These are phyloP conservation scores for Apiospora kogelbergensis DNA, from an alignment of 2,329 filamentous ascomycete genomes.

Conservation along the genomic window DNA sequence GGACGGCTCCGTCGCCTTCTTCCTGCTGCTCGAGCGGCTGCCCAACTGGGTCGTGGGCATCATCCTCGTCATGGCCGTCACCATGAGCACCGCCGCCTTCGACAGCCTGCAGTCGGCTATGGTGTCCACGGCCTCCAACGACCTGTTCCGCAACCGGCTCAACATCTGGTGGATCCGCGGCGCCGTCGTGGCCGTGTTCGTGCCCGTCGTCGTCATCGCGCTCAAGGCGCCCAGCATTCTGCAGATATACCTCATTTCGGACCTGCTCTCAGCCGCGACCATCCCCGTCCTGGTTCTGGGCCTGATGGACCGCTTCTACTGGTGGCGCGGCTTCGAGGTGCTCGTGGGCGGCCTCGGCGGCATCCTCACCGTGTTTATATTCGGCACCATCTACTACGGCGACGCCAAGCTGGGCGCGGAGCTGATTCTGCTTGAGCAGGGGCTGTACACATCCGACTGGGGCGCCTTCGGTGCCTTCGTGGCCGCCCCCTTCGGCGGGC, in stretches of 20 bases:
- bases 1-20: slow-evolving; percentile 70
- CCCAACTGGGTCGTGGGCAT: slow-evolving; percentile 82
- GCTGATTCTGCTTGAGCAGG: slow-evolving; percentile 70
- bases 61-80: slow-evolving; percentile 77
- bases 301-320: slow-evolving; percentile 64
- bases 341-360: slow-evolving; percentile 76
- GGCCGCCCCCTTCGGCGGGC: slow-evolving; percentile 72
- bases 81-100: slow-evolving; percentile 74
- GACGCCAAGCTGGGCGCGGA: slow-evolving; percentile 61
- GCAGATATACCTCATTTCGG: slow-evolving; percentile 81
- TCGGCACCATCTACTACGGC: slow-evolving; percentile 76
- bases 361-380: slow-evolving; percentile 77
- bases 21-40: slow-evolving; percentile 69
- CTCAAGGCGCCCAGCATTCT: slow-evolving; percentile 72
- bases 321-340: slow-evolving; percentile 79
- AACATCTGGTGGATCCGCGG: slow-evolving; percentile 72
- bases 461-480: slow-evolving; percentile 81
- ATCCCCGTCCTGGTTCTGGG: slow-evolving; percentile 77
- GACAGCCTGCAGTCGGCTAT: slow-evolving; percentile 81
- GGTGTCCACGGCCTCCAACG: slow-evolving; percentile 82
- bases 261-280: slow-evolving; percentile 73
- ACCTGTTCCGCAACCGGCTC: slow-evolving; percentile 79
- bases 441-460: slow-evolving; percentile 78
- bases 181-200: slow-evolving; percentile 69
- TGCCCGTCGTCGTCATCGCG: slow-evolving; percentile 73